phyloP scores from a whole-genome alignment of 805 yeast genomes.

The Myxozyma neotropica region DNA sequence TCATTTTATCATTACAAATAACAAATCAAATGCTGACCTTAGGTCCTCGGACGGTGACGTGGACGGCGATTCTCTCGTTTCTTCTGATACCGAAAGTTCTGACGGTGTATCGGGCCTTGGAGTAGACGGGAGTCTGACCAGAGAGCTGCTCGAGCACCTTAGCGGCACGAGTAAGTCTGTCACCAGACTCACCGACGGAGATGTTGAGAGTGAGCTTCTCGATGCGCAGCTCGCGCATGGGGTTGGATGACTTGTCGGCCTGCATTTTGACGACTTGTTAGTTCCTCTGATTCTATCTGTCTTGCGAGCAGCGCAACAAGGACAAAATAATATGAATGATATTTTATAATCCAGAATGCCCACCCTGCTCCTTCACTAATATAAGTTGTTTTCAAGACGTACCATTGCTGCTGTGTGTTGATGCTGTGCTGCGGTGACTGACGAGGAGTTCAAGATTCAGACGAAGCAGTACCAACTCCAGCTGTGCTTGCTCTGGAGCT shows the following conservation, averaged over 20 bases:
- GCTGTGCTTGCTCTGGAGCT: background rate
- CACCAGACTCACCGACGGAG: constrained; percentile 99
- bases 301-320: too few species aligned
- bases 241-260: constrained; percentile 55
- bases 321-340: too few species aligned
- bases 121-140: constrained; percentile 99
- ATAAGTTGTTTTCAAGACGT: background rate
- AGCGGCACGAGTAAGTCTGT: constrained; percentile 99
- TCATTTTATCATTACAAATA: background rate
- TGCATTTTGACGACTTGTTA: constrained; percentile 1
- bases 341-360: too few species aligned
- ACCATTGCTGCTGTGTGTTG: constrained; percentile 8
- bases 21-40: constrained; percentile 47
- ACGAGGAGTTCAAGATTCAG: background rate
- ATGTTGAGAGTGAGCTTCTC: constrained; percentile 99
- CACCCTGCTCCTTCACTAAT: too few species aligned
- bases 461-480: background rate
- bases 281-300: too few species aligned
- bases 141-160: constrained; percentile 99
- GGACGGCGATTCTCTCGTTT: constrained; percentile 99
- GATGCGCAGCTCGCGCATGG: constrained; percentile 98
- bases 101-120: constrained; percentile 99
- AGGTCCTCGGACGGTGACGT: constrained; percentile 99
- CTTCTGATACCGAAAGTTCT: constrained; percentile 99
- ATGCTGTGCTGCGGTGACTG: background rate